phyloP scores from a whole-genome alignment of 495 filamentous ascomycete genomes.

The Saxophila tyrrhenica region DNA sequence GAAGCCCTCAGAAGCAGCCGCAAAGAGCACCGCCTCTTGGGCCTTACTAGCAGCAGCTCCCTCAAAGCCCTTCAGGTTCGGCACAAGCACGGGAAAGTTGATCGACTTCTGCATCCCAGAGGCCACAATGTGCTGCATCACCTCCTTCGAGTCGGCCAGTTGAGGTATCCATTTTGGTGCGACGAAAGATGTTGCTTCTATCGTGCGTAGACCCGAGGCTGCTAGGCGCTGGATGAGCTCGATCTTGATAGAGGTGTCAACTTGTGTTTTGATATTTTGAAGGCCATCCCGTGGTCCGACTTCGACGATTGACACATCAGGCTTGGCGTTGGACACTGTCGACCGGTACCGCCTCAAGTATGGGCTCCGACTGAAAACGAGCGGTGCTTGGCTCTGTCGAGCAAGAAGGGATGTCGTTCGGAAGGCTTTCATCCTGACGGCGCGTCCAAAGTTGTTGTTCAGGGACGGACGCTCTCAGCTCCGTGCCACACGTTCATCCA shows the following conservation, averaged over 20 bases:
- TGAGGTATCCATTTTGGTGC: conserved; percentile 36
- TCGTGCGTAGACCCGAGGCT: conserved; percentile 26
- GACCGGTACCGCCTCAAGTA: background rate
- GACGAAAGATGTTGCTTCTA: conserved; percentile 38
- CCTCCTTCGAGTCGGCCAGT: conserved; percentile 32
- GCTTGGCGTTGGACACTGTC: background rate
- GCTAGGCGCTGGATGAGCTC: conserved; percentile 31
- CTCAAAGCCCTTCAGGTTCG: conserved; percentile 35
- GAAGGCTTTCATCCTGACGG: background rate
- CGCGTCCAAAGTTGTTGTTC: background rate
- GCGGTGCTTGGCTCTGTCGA: background rate
- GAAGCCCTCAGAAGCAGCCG: conserved; percentile 36
- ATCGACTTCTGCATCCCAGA: background rate
- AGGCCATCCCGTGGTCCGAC: conserved; percentile 39
- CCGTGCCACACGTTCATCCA: background rate
- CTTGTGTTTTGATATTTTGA: conserved; percentile 31
- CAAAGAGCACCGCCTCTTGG: conserved; percentile 34
- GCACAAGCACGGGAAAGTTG: conserved; percentile 32
- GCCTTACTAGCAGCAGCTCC: conserved; percentile 26
- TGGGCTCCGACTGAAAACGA: background rate
- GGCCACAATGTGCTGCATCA: conserved; percentile 18
- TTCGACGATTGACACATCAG: conserved; percentile 34
- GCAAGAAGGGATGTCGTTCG: background rate
- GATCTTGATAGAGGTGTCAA: conserved; percentile 33
- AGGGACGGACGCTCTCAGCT: background rate